Conservation (phyloP, 192 early-diverging fungal genomes). For the Linnemannia elongata region DNA sequence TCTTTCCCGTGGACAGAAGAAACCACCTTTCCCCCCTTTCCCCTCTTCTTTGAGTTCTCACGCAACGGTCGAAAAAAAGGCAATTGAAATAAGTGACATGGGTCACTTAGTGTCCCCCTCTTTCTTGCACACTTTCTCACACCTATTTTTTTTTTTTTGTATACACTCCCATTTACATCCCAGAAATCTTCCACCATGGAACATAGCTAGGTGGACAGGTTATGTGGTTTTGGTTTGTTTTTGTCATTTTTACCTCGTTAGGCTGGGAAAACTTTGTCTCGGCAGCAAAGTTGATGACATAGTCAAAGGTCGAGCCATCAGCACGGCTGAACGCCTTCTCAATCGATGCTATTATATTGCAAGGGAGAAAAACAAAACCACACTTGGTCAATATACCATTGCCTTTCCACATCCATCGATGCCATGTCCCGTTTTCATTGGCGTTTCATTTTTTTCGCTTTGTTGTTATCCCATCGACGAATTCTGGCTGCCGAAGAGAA, state of each 20-base stretch:
- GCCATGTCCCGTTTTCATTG: neutral
- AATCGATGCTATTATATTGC: slow-evolving; percentile 67
- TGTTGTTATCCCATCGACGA: neutral
- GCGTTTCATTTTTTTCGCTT: neutral
- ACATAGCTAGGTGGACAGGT: too few relatives aligned
- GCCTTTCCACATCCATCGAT: neutral
- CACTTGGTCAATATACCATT: neutral
- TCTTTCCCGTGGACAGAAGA: neutral
- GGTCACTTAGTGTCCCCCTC: neutral
- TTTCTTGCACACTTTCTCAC: neutral
- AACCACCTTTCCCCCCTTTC: neutral
- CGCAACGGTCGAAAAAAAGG: neutral
- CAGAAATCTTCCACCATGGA: too few relatives aligned
- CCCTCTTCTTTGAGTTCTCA: neutral
- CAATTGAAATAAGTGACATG: neutral
- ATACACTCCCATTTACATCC: neutral
- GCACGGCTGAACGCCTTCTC: slow-evolving; percentile 79
- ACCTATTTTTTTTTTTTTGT: neutral
- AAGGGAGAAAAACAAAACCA: slow-evolving; percentile 25
- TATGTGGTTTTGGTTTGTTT: too few relatives aligned
- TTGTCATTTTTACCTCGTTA: slow-evolving; percentile 68
- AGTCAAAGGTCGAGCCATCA: slow-evolving; percentile 84
- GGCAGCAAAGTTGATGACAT: slow-evolving; percentile 94
- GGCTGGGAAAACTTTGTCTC: slow-evolving; percentile 95
- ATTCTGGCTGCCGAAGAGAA: neutral